phyloP scores from a whole-genome alignment of 177 flowering plant genomes.

The Vitis hybrid region DNA sequence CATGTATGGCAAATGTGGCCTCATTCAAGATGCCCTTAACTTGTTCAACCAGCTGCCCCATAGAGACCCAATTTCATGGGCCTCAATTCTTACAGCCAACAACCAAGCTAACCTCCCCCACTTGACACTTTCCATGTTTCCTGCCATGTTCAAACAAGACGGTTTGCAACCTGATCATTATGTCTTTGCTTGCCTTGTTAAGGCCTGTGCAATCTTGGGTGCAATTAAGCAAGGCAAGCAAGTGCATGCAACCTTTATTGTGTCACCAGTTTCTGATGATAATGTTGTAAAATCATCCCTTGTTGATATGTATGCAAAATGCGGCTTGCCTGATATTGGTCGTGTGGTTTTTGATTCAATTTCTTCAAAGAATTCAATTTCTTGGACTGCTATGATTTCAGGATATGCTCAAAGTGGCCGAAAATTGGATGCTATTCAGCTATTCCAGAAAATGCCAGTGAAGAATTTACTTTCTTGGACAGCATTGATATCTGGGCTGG shows the following conservation, averaged over 20 bases:
- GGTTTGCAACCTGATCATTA: conserved; percentile 49
- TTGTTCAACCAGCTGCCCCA: conserved; percentile 60
- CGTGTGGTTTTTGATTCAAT: conserved; percentile 13
- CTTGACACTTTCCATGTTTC: no score
- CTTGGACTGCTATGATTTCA: conserved; percentile 32
- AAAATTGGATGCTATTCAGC: conserved; percentile 40
- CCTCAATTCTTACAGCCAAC: conserved; percentile 54
- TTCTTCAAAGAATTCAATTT: no score
- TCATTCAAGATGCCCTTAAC: background rate
- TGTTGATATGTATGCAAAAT: conserved; percentile 54
- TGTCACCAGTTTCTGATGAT: conserved; percentile 15
- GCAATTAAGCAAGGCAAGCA: no score
- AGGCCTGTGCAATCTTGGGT: conserved; percentile 39
- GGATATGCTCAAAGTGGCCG: conserved; percentile 39
- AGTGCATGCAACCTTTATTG: no score
- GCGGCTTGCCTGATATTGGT: conserved; percentile 32
- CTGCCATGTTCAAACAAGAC: conserved; percentile 10
- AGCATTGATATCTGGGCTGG: no score
- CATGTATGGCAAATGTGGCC: no score
- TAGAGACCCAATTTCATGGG: conserved; percentile 55
- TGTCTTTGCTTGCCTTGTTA: conserved; percentile 46
- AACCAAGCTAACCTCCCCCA: conserved; percentile 17
- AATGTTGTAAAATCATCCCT: conserved; percentile 52
- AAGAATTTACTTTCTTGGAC: conserved; percentile 23
- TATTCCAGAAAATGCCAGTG: conserved; percentile 36